These are phyloP conservation scores for Hypoxylon sp. DNA, from an alignment of 2,329 filamentous ascomycete species.

Conservation along the genomic window DNA sequence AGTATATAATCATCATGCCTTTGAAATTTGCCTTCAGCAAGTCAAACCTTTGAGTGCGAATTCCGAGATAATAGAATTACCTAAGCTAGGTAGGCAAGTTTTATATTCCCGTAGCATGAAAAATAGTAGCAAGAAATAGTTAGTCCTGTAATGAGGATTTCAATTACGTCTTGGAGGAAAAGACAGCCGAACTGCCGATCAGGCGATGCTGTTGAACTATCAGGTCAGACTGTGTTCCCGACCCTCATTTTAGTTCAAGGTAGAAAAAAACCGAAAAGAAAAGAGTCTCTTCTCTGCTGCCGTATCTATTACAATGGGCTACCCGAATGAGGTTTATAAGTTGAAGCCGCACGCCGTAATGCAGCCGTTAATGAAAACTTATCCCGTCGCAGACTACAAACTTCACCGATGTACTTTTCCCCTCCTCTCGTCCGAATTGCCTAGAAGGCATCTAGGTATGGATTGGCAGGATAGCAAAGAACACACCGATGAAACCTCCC, in stretches of 20 bases:
- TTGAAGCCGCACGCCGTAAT: slow-evolving; percentile 20
- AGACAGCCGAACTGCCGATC: not conserved
- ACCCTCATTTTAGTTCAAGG: not conserved
- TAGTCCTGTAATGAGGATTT: not conserved
- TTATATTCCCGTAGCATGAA: not conserved
- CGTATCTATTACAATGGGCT: slow-evolving; percentile 47
- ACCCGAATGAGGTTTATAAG: slow-evolving; percentile 40
- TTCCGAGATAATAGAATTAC: too few species aligned
- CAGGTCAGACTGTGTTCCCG: not conserved
- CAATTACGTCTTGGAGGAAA: not conserved
- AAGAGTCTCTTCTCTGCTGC: slow-evolving; percentile 30
- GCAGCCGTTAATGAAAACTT: slow-evolving; percentile 29
- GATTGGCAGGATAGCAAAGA: slow-evolving; percentile 19
- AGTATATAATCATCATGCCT: too few species aligned
- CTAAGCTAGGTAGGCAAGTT: not conserved
- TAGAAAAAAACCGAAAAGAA: slow-evolving; percentile 5
- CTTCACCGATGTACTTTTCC: slow-evolving; percentile 27
- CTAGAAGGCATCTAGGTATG: slow-evolving; percentile 11
- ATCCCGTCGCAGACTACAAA: slow-evolving; percentile 33
- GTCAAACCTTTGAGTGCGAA: too few species aligned
- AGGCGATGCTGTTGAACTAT: not conserved
- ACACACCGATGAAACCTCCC: slow-evolving; percentile 32
- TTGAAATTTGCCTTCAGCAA: too few species aligned
- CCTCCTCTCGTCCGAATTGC: not conserved
- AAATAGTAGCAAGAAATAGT: not conserved